Conservation (phyloP, 139 green algal species). For the Marvania coccoides region DNA sequence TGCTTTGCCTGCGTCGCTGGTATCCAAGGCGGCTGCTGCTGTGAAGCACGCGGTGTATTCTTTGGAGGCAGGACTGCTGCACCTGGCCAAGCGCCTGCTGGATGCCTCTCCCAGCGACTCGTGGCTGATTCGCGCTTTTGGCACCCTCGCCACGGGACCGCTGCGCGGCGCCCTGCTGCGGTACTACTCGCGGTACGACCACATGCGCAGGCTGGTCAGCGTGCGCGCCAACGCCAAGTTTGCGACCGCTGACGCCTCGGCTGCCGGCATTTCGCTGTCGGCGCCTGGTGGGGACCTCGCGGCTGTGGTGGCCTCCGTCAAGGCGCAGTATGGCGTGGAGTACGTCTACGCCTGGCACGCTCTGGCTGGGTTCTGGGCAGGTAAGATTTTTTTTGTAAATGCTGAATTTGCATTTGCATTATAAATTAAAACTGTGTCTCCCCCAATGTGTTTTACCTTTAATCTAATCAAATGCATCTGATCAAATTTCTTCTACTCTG, state of each 20-base stretch:
- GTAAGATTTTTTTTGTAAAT: too few species aligned
- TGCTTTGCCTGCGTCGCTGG: background rate
- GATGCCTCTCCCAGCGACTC: constrained; percentile 45
- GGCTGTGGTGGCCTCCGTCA: constrained; percentile 50
- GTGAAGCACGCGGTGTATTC: constrained; percentile 31
- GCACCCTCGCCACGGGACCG: background rate
- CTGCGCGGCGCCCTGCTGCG: constrained; percentile 47
- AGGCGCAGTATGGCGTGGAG: constrained; percentile 35
- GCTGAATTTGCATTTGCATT: too few species aligned
- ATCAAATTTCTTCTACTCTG: too few species aligned
- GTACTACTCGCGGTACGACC: constrained; percentile 65
- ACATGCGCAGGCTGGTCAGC: constrained; percentile 64
- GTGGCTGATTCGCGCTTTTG: constrained; percentile 32
- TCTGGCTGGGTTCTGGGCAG: constrained; percentile 55
- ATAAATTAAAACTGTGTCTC: too few species aligned
- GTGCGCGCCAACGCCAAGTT: constrained; percentile 84
- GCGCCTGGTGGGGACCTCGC: constrained; percentile 31
- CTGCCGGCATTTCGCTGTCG: background rate
- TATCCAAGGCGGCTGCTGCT: background rate
- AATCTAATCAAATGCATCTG: too few species aligned
- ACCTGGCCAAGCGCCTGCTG: constrained; percentile 61
- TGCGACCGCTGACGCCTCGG: constrained; percentile 15
- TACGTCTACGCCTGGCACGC: constrained; percentile 88
- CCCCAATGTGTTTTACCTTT: too few species aligned
- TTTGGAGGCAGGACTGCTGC: constrained; percentile 45